Percentiles rank a stretch among this genome's conserved stretches.
These are phyloP conservation scores for Strigomonas culicis DNA, from an alignment of 208 protist genomes.

Conservation along the genomic window DNA sequence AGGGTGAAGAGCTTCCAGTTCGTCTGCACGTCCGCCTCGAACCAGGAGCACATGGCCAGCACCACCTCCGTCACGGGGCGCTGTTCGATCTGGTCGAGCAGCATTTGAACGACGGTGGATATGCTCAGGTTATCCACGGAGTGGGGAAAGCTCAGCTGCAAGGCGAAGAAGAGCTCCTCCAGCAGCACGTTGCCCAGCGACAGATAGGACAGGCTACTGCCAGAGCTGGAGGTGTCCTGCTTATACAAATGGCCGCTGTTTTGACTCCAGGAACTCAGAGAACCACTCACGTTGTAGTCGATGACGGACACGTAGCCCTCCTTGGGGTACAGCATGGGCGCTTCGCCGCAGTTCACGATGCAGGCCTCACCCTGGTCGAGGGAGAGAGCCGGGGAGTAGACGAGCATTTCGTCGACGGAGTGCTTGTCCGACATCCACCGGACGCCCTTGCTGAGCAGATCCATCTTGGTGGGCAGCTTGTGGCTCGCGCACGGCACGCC, in stretches of 20 bases:
- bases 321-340: slow-evolving; percentile 18
- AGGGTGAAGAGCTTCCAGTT: slow-evolving; percentile 20
- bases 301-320: slow-evolving; percentile 13
- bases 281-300: too few relatives aligned
- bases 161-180: too few relatives aligned
- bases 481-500: slow-evolving; percentile 11
- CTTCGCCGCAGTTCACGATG: slow-evolving; percentile 25
- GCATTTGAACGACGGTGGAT: too few relatives aligned
- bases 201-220: too few relatives aligned
- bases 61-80: slow-evolving; percentile 10
- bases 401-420: slow-evolving; percentile 20
- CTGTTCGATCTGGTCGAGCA: not conserved
- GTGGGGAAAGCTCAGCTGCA: too few relatives aligned
- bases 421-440: slow-evolving; percentile 16
- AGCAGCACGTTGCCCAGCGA: too few relatives aligned
- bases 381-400: slow-evolving; percentile 25
- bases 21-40: slow-evolving; percentile 12
- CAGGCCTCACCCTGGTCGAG: slow-evolving; percentile 18
- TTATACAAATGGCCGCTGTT: not conserved
- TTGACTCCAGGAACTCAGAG: too few relatives aligned
- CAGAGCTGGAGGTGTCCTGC: not conserved
- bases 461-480: slow-evolving; percentile 16
- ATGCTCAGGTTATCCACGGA: too few relatives aligned
- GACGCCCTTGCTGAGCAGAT: slow-evolving; percentile 9
- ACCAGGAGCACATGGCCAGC: slow-evolving; percentile 12